Base-by-base conservation (phyloP, 345 rosid species). In the Rhodamnia rubescens region DNA sequence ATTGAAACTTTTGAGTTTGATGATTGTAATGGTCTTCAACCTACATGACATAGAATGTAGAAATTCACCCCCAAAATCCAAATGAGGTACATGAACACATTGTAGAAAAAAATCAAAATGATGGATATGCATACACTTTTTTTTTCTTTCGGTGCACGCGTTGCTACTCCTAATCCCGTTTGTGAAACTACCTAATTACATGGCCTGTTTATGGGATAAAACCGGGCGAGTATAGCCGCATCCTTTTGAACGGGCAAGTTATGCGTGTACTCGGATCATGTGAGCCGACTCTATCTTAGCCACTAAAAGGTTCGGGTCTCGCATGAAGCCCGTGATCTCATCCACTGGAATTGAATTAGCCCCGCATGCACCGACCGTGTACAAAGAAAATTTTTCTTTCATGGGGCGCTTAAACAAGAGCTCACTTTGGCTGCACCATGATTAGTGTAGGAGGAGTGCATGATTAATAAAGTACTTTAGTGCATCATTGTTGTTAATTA, bases 231-330 rank as follows among this genome's bases (percentile, higher is more conserved):
- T 32, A 32, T 69, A 32, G 78, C 12, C 7, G 6, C 22, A 32
- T 69, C 22, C 44, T 64, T 64, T 15, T 36, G 78, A 69, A 69
- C 0, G 2, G 16, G 13, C 47, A 69, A 69, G 47, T 36, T 69
- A 2, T 8, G 22, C 7, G 10, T 8, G 26, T 0, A 5, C 8
- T 2, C 24, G 4, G 1, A 32, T 32, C 2, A 32, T 32, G 47
- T 69, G 47, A 69, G 47, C 47, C 3, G 7, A 69, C 13, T 32
- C 42, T 32, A 69, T 69, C 24, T 32, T 36, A 64, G 3, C 1
- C 78, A 32, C 29, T 5, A 16, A 32, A 64, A 64, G 6, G 6
- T 64, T 21, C 21, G 8, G 12, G 6, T 64, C 78, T 64, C 44
- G 4, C 24, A 5, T 64, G 24, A 69, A 32, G 10, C 12, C 36